Percentiles rank a stretch among this genome's conserved stretches.
These are phyloP conservation scores for Trichoderma cornu-damae DNA, from an alignment of 2,329 filamentous ascomycete species.

Conservation along the genomic window DNA sequence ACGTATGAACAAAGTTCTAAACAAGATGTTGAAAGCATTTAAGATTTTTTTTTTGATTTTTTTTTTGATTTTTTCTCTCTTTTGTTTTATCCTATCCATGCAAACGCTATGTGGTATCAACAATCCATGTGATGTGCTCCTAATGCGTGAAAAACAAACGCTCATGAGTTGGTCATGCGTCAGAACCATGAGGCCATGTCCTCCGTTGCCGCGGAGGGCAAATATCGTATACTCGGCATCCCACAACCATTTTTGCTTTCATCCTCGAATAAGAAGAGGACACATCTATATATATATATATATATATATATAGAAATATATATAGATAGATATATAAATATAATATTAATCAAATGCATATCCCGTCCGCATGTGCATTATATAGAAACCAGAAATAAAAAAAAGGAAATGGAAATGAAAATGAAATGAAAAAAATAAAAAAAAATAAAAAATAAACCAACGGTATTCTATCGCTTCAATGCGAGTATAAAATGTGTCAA, in stretches of 20 bases:
- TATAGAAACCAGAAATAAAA: neutral
- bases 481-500: neutral
- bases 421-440: neutral
- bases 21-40: too few species aligned
- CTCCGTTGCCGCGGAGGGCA: neutral
- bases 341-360: constrained; percentile 7
- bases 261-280: neutral
- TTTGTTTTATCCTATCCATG: neutral
- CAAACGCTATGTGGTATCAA: constrained; percentile 9
- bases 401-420: neutral
- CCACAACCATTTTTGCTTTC: constrained; percentile 5
- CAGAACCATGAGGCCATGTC: neutral
- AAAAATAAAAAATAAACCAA: neutral
- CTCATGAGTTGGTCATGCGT: neutral
- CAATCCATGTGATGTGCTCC: neutral
- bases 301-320: too few species aligned
- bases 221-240: neutral
- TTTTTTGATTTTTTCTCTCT: constrained; percentile 1
- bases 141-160: neutral
- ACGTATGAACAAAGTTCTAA: too few species aligned
- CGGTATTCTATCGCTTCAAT: constrained; percentile 2
- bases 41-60: too few species aligned
- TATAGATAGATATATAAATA: too few species aligned
- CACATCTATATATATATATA: constrained; percentile 2
- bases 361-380: neutral